A percentile compares a stretch with the other conserved stretches of the same genome.
Evolutionary conservation across 352 stramenopile genomes (phyloP).

Genomic region (Phytophthora citricola): DNA sequence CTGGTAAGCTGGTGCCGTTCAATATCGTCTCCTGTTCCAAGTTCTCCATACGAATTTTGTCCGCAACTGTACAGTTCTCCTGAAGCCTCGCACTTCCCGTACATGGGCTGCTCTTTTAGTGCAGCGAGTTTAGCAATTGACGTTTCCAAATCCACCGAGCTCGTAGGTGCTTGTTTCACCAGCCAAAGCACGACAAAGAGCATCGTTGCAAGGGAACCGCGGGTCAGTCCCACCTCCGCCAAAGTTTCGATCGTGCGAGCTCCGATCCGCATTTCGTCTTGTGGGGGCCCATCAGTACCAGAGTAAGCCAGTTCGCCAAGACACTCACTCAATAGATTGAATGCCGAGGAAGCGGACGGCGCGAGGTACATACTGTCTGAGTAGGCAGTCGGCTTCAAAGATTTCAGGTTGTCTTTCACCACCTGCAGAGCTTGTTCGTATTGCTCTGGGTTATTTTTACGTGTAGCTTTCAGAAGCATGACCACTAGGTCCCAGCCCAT

Average conservation of each 20-base stretch:
- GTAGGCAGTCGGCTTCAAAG: conserved; percentile 83
- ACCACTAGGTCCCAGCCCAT: conserved; percentile 87
- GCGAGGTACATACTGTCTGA: conserved; percentile 86
- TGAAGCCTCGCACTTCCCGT: conserved; percentile 85
- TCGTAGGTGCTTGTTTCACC: conserved; percentile 58
- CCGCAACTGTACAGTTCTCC: conserved; percentile 89
- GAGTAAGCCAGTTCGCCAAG: conserved; percentile 53
- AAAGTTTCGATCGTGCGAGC: conserved; percentile 77
- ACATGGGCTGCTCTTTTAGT: conserved; percentile 88
- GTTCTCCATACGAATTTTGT: conserved; percentile 90
- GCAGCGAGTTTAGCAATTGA: conserved; percentile 73
- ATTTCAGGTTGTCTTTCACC: conserved; percentile 70
- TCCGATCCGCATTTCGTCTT: conserved; percentile 43
- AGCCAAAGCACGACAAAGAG: conserved; percentile 78
- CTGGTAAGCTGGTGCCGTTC: conserved; percentile 82
- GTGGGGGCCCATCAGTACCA: conserved; percentile 1
- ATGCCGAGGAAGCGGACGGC: conserved; percentile 72
- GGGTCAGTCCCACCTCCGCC: conserved; percentile 71
- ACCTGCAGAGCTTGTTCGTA: conserved; percentile 78
- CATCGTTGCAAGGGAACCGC: conserved; percentile 76
- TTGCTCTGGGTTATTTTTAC: conserved; percentile 64
- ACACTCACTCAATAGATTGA: conserved; percentile 79
- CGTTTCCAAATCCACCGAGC: conserved; percentile 56
- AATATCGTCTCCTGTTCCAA: conserved; percentile 87
- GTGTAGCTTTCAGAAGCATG: conserved; percentile 74